Evolutionary conservation across 163 green algal species (phyloP), one percentile per base, ranked within the genome.

Genomic region (Prototheca wickerhamii): DNA sequence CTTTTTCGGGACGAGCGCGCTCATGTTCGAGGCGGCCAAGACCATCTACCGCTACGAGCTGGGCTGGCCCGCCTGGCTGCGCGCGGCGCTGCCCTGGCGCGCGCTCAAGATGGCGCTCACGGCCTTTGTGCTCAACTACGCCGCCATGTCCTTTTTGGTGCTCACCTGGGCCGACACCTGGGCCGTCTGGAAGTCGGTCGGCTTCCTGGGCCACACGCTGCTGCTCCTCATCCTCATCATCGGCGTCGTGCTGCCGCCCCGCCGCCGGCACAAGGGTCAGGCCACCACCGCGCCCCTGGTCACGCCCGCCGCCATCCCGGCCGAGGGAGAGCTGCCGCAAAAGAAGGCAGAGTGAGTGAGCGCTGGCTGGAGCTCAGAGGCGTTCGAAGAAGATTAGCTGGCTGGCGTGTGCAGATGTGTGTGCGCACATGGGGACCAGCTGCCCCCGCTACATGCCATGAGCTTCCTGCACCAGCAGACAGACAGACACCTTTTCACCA

Each of bases 171-270:
- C 44, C 7, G 61, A 69, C 17, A 71, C 33, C 29, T 31, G 73
- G 28, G 29, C 43, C 25, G 68, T 78, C 3, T 86, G 80, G 80
- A 60, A 42, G 8, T 77, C 66, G 0, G 64, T 85, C 17, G 40
- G 68, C 60, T 85, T 82, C 53, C 51, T 72, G 18, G 71, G 71
- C 17, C 77, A 83, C 54, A 31, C 73, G 33, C 25, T 73, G 31
- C 67, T 83, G 28, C 64, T 87, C 30, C 80, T 69, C 2, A 73
- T 94, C 52, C 74, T 92, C 35, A 71, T 93, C 21, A 74, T 74
- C 6, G 60, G 60, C 31, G 20, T 29, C 1, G 51, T 74, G 26
- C 26, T 76, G 30, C 68, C 73, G n/a, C 65, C 68, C 3, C 60
- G 56, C 52, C 58, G 34, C 28, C 55, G 23, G 29, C 52, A 61